Evolutionary conservation across 441 rosid genomes (phyloP).

Genomic region (Bruguiera hainesii): DNA sequence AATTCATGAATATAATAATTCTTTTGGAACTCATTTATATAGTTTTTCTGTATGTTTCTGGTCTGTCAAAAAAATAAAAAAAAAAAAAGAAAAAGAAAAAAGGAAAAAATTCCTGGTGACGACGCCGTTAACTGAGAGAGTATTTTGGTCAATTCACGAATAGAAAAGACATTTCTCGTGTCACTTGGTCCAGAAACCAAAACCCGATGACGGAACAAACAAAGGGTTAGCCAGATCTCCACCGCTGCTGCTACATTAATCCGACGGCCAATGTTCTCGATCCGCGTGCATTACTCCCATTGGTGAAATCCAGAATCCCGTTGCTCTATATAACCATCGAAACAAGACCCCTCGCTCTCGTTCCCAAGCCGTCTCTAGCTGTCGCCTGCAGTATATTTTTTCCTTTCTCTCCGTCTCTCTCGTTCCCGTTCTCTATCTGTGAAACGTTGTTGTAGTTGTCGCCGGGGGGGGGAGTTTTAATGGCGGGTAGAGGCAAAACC

Average conservation of each 20-base stretch:
- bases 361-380: not conserved
- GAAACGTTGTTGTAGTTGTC: not conserved
- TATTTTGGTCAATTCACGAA: not conserved
- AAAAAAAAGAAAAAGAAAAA: no score
- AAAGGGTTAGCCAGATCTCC: conserved; percentile 17
- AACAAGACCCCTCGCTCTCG: not conserved
- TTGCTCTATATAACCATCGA: conserved; percentile 23
- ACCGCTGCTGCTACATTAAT: conserved; percentile 27
- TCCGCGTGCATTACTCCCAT: conserved; percentile 42
- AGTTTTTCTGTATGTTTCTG: no score
- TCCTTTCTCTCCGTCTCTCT: not conserved
- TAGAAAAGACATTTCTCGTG: conserved; percentile 5
- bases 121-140: not conserved
- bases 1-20: no score
- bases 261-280: conserved; percentile 24
- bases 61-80: no score
- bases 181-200: conserved; percentile 12
- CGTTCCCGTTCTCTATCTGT: no score
- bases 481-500: conserved; percentile 95
- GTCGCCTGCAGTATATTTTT: not conserved
- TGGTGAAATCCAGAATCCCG: conserved; percentile 21
- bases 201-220: conserved; percentile 10
- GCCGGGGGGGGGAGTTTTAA: conserved; percentile 7
- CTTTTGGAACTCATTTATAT: no score
- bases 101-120: no score